Percentiles rank a stretch among this genome's conserved stretches.
phyloP scores from a whole-genome alignment of 305 asterid genomes.

The Solanum aculeatissimum region DNA sequence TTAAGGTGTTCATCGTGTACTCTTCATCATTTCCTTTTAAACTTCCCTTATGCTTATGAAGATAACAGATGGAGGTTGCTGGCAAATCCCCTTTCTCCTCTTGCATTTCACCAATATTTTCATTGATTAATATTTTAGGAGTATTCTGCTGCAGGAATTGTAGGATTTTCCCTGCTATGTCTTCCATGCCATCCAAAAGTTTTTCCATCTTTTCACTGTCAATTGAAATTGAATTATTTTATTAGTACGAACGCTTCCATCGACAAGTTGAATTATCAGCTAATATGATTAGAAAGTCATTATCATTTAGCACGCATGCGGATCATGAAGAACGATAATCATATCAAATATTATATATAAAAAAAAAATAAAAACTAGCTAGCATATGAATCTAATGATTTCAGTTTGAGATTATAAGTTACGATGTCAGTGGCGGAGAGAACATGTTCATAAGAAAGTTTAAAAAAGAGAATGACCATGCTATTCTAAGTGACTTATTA shows the following conservation, averaged over 20 bases:
- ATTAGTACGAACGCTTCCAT: no score
- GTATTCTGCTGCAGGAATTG: conserved; percentile 27
- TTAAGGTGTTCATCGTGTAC: conserved; percentile 28
- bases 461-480: background rate
- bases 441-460: background rate
- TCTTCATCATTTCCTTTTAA: conserved; percentile 2
- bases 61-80: conserved; percentile 29
- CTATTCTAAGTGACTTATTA: background rate
- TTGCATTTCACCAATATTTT: background rate
- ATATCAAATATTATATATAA: background rate
- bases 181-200: conserved; percentile 26
- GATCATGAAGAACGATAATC: background rate
- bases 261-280: background rate
- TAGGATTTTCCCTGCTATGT: conserved; percentile 26
- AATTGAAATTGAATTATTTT: background rate
- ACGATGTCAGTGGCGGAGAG: background rate
- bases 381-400: background rate
- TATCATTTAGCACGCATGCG: background rate
- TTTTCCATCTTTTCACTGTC: conserved; percentile 55
- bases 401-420: background rate
- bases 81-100: conserved; percentile 12
- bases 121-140: background rate
- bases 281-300: background rate
- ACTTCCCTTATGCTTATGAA: conserved; percentile 41
- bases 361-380: no score